phyloP scores from a whole-genome alignment of 495 filamentous ascomycete species.

The Trichoderma virens region DNA sequence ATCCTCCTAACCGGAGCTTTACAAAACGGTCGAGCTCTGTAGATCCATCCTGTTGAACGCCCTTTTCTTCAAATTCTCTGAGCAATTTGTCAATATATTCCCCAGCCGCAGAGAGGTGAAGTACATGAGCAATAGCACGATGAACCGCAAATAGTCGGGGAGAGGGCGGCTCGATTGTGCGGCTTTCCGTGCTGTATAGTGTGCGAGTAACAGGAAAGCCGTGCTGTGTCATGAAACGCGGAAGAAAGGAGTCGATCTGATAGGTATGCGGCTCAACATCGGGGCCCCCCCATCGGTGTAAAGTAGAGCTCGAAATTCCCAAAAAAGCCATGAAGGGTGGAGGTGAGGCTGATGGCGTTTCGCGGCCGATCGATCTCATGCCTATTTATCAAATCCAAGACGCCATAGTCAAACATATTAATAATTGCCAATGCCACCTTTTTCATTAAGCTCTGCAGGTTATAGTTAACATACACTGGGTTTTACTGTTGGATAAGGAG shows the following conservation, averaged over 20 bases:
- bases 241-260: conserved; percentile 16
- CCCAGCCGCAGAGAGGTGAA: conserved; percentile 26
- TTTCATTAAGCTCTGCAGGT: conserved; percentile 13
- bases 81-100: conserved; percentile 26
- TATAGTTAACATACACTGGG: too few relatives aligned
- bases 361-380: conserved; percentile 19
- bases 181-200: conserved; percentile 19
- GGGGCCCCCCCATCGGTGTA: conserved; percentile 13
- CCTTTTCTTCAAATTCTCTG: conserved; percentile 21
- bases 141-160: conserved; percentile 25
- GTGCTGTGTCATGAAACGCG: conserved; percentile 6
- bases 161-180: conserved; percentile 26
- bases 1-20: not conserved
- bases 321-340: conserved; percentile 17
- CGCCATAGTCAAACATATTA: conserved; percentile 21
- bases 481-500: too few relatives aligned
- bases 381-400: conserved; percentile 19
- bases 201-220: conserved; percentile 19
- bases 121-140: conserved; percentile 29
- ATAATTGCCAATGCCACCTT: conserved; percentile 19
- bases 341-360: conserved; percentile 22
- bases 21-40: conserved; percentile 8
- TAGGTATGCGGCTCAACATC: conserved; percentile 16
- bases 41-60: conserved; percentile 21
- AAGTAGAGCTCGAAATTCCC: conserved; percentile 22